These are phyloP conservation scores for Coleophoma eucalyptorum DNA, from an alignment of 2,329 filamentous ascomycete species.

Conservation along the genomic window DNA sequence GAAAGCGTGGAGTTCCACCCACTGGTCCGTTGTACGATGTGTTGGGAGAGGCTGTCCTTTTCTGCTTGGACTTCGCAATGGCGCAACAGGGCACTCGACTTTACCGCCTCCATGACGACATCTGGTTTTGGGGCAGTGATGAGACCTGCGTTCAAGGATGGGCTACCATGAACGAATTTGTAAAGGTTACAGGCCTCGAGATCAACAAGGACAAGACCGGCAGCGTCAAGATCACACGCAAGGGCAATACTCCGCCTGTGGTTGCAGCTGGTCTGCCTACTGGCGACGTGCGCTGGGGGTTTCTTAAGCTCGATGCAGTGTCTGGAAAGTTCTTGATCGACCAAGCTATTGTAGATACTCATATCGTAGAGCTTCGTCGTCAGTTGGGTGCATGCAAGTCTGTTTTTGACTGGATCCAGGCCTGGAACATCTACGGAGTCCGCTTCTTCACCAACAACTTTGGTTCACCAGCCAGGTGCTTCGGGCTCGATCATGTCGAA, in stretches of 20 bases:
- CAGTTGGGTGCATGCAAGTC: conserved; percentile 50
- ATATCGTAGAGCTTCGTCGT: conserved; percentile 48
- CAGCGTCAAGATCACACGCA: conserved; percentile 34
- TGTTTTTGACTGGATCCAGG: conserved; percentile 54
- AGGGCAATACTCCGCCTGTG: conserved; percentile 6
- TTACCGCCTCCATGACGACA: conserved; percentile 60
- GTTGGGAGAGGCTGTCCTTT: conserved; percentile 56
- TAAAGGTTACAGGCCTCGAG: conserved; percentile 47
- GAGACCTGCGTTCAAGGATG: conserved; percentile 49
- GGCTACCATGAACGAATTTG: conserved; percentile 52
- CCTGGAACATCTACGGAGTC: conserved; percentile 53
- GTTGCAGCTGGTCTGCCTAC: conserved; percentile 34
- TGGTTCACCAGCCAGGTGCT: conserved; percentile 46
- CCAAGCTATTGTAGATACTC: conserved; percentile 45
- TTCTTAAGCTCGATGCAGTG: conserved; percentile 45
- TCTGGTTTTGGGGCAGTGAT: conserved; percentile 65
- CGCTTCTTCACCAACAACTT: conserved; percentile 55
- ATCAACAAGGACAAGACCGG: conserved; percentile 57
- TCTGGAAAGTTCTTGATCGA: conserved; percentile 49
- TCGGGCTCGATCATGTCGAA: conserved; percentile 49
- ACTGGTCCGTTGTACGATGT: conserved; percentile 54
- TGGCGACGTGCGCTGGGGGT: conserved; percentile 54
- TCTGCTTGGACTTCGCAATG: conserved; percentile 62
- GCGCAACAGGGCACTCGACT: conserved; percentile 52
- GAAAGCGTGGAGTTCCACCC: conserved; percentile 55